Evolutionary conservation across 805 yeast genomes (phyloP), one percentile per base, ranked within the genome.

Genomic region (Kuraishia ogatae): DNA sequence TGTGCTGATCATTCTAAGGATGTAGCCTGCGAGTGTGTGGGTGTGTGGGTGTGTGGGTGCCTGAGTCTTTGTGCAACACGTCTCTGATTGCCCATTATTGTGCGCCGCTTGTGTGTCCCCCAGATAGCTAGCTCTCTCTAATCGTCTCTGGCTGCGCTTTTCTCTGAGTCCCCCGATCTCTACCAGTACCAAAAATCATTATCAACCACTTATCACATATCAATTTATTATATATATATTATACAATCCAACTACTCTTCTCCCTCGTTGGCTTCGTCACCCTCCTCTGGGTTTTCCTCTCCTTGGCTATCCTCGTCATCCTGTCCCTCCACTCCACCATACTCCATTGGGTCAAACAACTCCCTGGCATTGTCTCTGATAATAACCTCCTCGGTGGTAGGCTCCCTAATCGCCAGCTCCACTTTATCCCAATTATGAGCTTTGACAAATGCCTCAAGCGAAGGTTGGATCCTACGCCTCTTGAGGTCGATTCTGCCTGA

Each of bases 401-500:
- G 87, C 62, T 87, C 92, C 66, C 93, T 79, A 54, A 89, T 70
- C 52, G 76, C 74, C 58, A 85, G 73, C 54, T 84, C 80, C 51
- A 89, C 74, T 49, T 76, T 80, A 65, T 85, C 93, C 58, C 79
- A 70, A 23, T 87, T 82, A 54, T 79, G 71, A 35, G 78, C 83
- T 55, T 77, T 77, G 55, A 84, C 76, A 53, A 79, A 78, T 39
- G 81, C 79, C 59, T 79, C 79, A 59, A 82, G 71, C 54, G 75
- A 79, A 51, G 82, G 76, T 46, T 82, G 85, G 15, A 90, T 82
- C 69, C 97, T 83, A 67, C 96, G 84, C 66, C 93, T 86, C 73
- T 88, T 90, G 66, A 94, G 81, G 60, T 86, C 94, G 49, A 89
- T 78, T 61, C 85, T 83, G 39, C 92, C 90, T 15, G 80, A 74